Percentiles rank a stretch among this genome's conserved stretches.
Evolutionary conservation across 164 flowering plant genomes (phyloP).

Genomic region (Platanus orientalis): DNA sequence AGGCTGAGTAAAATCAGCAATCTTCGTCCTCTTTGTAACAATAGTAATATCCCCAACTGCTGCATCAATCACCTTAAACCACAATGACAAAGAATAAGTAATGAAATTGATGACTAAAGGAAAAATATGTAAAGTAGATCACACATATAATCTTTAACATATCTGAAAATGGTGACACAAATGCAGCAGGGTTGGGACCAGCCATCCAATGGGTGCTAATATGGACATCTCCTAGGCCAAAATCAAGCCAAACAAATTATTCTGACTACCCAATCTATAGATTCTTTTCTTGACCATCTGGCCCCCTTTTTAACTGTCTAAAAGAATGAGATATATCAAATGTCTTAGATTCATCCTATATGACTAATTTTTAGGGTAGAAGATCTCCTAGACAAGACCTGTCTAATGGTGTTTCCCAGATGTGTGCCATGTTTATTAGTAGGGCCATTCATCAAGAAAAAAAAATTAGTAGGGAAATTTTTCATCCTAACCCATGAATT

Average conservation of each 20-base stretch:
- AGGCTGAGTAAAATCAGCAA: slow-evolving; percentile 85
- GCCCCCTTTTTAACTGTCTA: no score
- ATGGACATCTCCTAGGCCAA: not conserved
- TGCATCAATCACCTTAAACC: slow-evolving; percentile 61
- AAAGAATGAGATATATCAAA: not conserved
- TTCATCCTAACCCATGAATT: not conserved
- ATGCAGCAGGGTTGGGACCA: not conserved
- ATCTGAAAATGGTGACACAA: not conserved
- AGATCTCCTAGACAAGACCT: not conserved
- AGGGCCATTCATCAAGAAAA: no score
- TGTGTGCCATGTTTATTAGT: not conserved
- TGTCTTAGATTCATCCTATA: not conserved
- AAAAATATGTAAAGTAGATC: not conserved
- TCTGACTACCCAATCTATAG: not conserved
- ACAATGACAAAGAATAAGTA: slow-evolving; percentile 5
- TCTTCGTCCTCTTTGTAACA: slow-evolving; percentile 56
- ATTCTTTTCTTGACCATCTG: no score
- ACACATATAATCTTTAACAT: not conserved
- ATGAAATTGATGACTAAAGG: not conserved
- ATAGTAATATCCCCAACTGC: slow-evolving; percentile 83
- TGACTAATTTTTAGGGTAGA: not conserved
- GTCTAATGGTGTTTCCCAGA: not conserved
- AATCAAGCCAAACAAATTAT: not conserved
- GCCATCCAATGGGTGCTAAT: not conserved
- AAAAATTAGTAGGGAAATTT: no score